A percentile compares a stretch with the other conserved stretches of the same genome.
These are phyloP conservation scores for Scutellospora calospora DNA, from an alignment of 371 early-diverging fungal species.

Conservation along the genomic window DNA sequence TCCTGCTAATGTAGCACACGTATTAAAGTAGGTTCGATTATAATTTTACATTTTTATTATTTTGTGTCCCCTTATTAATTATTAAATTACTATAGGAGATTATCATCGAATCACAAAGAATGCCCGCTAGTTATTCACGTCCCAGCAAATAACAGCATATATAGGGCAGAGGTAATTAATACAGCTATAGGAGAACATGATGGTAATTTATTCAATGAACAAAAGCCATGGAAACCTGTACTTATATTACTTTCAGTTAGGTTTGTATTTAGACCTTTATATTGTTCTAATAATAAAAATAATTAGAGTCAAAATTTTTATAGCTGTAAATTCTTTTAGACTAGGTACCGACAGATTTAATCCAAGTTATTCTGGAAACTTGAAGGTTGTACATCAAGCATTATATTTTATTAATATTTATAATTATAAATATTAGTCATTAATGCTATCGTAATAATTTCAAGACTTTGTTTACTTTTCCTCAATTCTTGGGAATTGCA, in stretches of 20 bases:
- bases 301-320: neutral
- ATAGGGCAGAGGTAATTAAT: constrained; percentile 6
- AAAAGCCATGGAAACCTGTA: constrained; percentile 54
- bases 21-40: constrained; percentile 71
- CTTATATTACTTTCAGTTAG: constrained; percentile 85
- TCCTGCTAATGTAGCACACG: constrained; percentile 90
- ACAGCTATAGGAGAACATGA: constrained; percentile 17
- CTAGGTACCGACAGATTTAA: constrained; percentile 37
- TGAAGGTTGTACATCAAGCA: constrained; percentile 16
- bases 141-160: constrained; percentile 34
- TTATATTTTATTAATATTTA: no score
- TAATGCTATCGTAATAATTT: constrained; percentile 11
- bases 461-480: constrained; percentile 77
- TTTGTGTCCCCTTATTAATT: neutral
- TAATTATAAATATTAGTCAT: neutral
- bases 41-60: constrained; percentile 26
- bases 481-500: constrained; percentile 90
- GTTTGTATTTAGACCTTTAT: neutral
- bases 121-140: constrained; percentile 28
- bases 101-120: constrained; percentile 39
- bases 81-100: constrained; percentile 24
- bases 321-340: neutral
- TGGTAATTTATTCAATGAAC: neutral
- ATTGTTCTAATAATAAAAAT: neutral
- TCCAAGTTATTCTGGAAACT: constrained; percentile 34